Conservation (phyloP, 2,329 filamentous ascomycete genomes). For the Hypoxylon sp. region DNA sequence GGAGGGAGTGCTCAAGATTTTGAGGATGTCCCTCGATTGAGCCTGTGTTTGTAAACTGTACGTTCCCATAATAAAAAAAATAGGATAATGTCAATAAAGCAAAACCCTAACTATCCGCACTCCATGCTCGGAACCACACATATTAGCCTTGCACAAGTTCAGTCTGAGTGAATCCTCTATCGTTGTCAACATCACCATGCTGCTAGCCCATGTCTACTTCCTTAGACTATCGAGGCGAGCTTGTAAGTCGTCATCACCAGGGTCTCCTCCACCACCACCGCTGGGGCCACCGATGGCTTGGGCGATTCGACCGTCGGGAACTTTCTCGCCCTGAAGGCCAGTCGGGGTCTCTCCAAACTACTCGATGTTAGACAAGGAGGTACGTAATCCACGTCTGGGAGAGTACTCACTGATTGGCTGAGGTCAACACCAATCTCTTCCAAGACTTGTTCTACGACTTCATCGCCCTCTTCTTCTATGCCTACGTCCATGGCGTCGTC, state of each 20-base stretch:
- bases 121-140: constrained; percentile 32
- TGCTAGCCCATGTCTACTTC: constrained; percentile 57
- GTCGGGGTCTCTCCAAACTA: constrained; percentile 94
- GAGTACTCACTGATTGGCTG: constrained; percentile 81
- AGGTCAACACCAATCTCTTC: constrained; percentile 98
- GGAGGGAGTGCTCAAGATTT: constrained; percentile 66
- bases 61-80: constrained; percentile 7
- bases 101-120: constrained; percentile 23
- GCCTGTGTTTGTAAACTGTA: constrained; percentile 25
- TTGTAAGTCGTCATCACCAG: constrained; percentile 92
- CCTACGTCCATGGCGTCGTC: constrained; percentile 94
- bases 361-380: constrained; percentile 51
- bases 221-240: constrained; percentile 91
- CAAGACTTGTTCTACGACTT: constrained; percentile 95
- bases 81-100: constrained; percentile 31
- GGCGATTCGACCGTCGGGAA: constrained; percentile 83
- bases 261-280: constrained; percentile 69
- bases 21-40: constrained; percentile 54
- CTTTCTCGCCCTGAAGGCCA: constrained; percentile 81
- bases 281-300: constrained; percentile 82
- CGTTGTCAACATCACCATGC: constrained; percentile 1
- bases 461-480: constrained; percentile 95
- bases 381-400: neutral
- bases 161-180: constrained; percentile 12
- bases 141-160: constrained; percentile 17